These are phyloP conservation scores for Orbilia blumenaviensis DNA, from an alignment of 2,329 filamentous ascomycete genomes.

Conservation along the genomic window DNA sequence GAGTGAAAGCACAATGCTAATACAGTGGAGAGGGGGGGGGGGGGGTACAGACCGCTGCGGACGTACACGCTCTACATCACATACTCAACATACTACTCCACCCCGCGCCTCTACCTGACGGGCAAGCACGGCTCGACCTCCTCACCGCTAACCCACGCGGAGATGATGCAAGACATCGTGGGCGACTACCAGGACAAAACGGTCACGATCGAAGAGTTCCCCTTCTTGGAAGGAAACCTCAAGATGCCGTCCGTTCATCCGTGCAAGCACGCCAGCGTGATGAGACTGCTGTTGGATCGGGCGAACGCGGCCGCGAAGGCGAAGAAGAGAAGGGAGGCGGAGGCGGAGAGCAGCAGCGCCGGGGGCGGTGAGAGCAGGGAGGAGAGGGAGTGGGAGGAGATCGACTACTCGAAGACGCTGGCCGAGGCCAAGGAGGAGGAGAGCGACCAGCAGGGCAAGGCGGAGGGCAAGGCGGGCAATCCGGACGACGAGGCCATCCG, in stretches of 20 bases:
- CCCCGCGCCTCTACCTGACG: conserved; percentile 91
- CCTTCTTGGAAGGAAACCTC: conserved; percentile 87
- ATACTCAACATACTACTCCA: conserved; percentile 96
- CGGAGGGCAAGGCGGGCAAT: conserved; percentile 38
- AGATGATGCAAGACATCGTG: conserved; percentile 97
- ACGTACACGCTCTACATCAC: conserved; percentile 99
- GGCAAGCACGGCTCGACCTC: conserved; percentile 75
- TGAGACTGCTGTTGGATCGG: conserved; percentile 96
- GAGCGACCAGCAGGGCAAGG: conserved; percentile 42
- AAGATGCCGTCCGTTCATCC: conserved; percentile 98
- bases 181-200: conserved; percentile 99
- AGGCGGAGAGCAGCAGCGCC: conserved; percentile 51
- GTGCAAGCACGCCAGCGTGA: conserved; percentile 95
- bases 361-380: conserved; percentile 60
- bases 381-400: conserved; percentile 72
- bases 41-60: conserved; percentile 78
- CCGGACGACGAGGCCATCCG: conserved; percentile 50
- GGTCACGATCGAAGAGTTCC: conserved; percentile 96
- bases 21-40: too few species aligned
- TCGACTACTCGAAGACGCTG: conserved; percentile 60
- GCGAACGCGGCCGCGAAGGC: conserved; percentile 93
- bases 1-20: too few species aligned
- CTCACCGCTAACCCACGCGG: conserved; percentile 81
- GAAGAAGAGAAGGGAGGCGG: conserved; percentile 64
- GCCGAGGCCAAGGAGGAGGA: conserved; percentile 50